Percentiles rank a stretch among this genome's conserved stretches.
Evolutionary conservation across 2,329 filamentous ascomycete genomes (phyloP).

Genomic region (Cryphonectria naterciae): DNA sequence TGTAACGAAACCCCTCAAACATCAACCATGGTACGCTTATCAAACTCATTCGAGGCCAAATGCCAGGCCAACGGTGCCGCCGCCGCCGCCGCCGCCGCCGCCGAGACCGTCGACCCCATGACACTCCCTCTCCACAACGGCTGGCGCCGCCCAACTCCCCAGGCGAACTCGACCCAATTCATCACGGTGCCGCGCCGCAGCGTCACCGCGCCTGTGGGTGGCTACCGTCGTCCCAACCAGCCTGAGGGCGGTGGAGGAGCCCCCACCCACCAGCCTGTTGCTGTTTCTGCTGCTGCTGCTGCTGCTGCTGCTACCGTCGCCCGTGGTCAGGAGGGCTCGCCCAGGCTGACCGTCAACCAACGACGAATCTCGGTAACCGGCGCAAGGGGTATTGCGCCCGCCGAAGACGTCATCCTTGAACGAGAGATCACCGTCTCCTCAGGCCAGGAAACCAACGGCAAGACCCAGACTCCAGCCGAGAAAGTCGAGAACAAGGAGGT

Average conservation of each 20-base stretch:
- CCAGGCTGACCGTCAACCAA: not conserved
- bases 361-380: not conserved
- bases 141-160: not conserved
- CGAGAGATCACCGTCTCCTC: not conserved
- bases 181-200: not conserved
- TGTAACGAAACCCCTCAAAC: too few species aligned
- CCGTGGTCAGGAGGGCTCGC: not conserved
- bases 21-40: not conserved
- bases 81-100: not conserved
- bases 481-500: not conserved
- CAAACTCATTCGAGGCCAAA: not conserved
- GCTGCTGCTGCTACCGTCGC: too few species aligned
- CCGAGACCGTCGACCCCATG: not conserved
- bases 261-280: not conserved
- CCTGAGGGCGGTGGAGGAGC: too few species aligned
- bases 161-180: not conserved
- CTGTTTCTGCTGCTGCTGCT: too few species aligned
- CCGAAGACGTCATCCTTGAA: not conserved
- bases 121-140: not conserved
- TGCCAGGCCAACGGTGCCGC: not conserved
- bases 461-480: not conserved
- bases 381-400: not conserved
- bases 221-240: too few species aligned
- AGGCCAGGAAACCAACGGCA: not conserved
- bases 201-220: not conserved